Evolutionary conservation across 2,329 filamentous ascomycete genomes (phyloP).

Genomic region (Dactylellina sp.): DNA sequence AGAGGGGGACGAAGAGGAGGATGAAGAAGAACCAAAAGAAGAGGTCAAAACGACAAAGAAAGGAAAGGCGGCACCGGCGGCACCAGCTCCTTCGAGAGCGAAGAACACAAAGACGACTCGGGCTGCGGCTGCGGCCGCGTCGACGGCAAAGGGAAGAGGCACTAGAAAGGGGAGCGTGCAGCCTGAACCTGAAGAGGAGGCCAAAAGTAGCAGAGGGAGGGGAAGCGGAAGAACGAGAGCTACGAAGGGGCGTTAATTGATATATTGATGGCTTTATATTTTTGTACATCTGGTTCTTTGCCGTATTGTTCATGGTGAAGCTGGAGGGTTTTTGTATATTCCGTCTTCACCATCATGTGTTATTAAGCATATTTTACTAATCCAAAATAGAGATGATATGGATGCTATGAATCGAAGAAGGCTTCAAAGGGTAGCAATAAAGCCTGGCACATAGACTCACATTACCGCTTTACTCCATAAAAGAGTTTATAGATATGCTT

Average conservation of each 20-base stretch:
- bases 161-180: conserved; percentile 38
- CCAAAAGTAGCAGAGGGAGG: conserved; percentile 29
- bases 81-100: conserved; percentile 19
- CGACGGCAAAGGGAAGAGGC: conserved; percentile 30
- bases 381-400: background rate
- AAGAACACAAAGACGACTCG: conserved; percentile 49
- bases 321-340: background rate
- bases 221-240: conserved; percentile 39
- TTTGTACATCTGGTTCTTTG: background rate
- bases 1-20: conserved; percentile 21
- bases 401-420: background rate
- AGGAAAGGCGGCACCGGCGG: conserved; percentile 18
- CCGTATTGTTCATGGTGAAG: background rate
- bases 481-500: no score
- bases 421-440: no score
- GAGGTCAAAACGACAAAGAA: conserved; percentile 25
- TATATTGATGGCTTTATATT: background rate
- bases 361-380: background rate
- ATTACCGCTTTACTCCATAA: no score
- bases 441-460: background rate
- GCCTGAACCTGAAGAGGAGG: conserved; percentile 38
- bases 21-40: conserved; percentile 14
- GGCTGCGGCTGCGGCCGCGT: conserved; percentile 21
- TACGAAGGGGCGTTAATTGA: conserved; percentile 32
- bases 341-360: background rate